These are phyloP conservation scores for Russula vinacea DNA, from an alignment of 768 basidiomycete genomes.

Conservation along the genomic window DNA sequence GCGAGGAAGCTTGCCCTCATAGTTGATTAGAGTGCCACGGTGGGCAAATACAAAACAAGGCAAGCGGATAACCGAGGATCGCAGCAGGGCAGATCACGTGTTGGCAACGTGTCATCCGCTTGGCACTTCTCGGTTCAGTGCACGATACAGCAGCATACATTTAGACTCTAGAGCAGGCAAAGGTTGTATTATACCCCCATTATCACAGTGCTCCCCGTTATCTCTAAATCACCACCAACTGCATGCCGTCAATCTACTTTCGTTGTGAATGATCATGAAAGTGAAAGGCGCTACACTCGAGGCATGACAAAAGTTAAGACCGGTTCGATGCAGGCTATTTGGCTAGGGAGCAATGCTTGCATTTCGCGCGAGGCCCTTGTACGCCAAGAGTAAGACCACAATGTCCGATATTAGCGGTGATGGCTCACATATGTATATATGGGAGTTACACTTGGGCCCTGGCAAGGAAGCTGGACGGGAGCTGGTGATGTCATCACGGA, in stretches of 20 bases:
- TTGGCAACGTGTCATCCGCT: neutral
- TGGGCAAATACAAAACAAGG: neutral
- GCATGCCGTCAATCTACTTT: too few species aligned
- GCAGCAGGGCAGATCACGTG: neutral
- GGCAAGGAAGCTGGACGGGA: too few species aligned
- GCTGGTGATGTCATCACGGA: neutral
- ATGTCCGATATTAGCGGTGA: neutral
- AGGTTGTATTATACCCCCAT: neutral
- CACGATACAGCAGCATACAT: neutral
- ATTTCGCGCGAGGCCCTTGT: too few species aligned
- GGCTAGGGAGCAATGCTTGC: too few species aligned
- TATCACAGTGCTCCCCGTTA: neutral
- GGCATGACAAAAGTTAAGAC: neutral
- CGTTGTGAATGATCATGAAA: neutral
- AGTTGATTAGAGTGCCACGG: conserved; percentile 1
- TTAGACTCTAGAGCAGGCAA: neutral
- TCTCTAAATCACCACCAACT: neutral
- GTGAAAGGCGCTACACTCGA: neutral
- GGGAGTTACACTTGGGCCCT: too few species aligned
- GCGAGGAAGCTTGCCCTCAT: conserved; percentile 12
- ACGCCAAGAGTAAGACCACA: neutral
- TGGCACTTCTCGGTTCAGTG: neutral
- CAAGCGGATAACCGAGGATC: neutral
- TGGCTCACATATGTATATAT: neutral
- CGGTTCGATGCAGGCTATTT: neutral